phyloP scores from a whole-genome alignment of 306 rosid genomes.

The Lathyrus sativus region DNA sequence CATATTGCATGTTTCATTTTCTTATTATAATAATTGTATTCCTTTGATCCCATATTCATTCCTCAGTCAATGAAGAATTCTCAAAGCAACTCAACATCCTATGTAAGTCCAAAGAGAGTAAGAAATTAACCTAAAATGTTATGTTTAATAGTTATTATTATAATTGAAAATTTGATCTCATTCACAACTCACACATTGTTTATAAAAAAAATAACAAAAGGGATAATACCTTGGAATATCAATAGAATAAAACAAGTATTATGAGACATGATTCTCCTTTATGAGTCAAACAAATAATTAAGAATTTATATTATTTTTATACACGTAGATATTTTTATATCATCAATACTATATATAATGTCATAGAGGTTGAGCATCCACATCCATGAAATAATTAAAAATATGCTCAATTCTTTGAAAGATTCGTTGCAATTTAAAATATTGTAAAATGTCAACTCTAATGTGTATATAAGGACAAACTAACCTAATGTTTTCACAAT shows the following conservation, averaged over 20 bases:
- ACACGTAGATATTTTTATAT: slow-evolving; percentile 34
- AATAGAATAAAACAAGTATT: slow-evolving; percentile 28
- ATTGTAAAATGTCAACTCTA: slow-evolving; percentile 47
- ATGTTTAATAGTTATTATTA: neutral
- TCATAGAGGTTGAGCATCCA: slow-evolving; percentile 48
- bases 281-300: slow-evolving; percentile 38
- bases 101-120: neutral
- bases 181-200: neutral
- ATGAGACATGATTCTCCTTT: slow-evolving; percentile 62
- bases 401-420: slow-evolving; percentile 43
- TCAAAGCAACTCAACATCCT: neutral
- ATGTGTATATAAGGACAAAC: slow-evolving; percentile 44
- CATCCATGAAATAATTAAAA: slow-evolving; percentile 48
- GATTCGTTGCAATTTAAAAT: slow-evolving; percentile 46
- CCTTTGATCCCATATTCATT: neutral
- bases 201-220: neutral
- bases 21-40: neutral
- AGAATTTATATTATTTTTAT: slow-evolving; percentile 40
- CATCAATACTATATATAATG: slow-evolving; percentile 34
- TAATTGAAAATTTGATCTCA: neutral
- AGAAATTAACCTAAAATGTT: slow-evolving; percentile 5
- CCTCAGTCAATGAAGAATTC: neutral
- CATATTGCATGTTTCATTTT: no score
- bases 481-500: slow-evolving; percentile 31
- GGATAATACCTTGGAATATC: neutral